Evolutionary conservation across 2,329 filamentous ascomycete species (phyloP).

Genomic region (Tolypocladium guangdongense): DNA sequence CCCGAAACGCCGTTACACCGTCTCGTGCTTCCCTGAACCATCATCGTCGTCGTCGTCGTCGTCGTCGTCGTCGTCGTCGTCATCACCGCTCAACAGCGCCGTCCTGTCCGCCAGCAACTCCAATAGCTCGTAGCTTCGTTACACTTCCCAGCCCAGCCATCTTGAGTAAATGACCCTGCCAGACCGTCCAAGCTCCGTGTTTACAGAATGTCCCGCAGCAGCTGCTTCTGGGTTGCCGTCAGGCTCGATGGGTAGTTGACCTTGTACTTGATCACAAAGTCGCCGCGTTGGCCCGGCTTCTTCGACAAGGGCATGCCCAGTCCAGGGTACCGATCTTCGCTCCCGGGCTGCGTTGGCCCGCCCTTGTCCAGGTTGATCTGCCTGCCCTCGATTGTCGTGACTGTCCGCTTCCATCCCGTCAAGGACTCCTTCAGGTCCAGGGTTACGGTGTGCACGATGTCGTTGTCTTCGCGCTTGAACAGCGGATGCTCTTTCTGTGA

Average conservation of each 20-base stretch:
- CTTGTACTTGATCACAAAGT: constrained; percentile 82
- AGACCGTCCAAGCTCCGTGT: background rate
- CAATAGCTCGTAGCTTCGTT: background rate
- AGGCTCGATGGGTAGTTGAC: constrained; percentile 82
- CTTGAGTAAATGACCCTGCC: background rate
- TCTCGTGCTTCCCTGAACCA: background rate
- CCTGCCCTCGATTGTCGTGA: constrained; percentile 87
- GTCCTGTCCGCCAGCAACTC: background rate
- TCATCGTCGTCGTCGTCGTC: constrained; percentile 1
- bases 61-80: constrained; percentile 1
- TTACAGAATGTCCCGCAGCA: constrained; percentile 68
- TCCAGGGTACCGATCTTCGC: constrained; percentile 68
- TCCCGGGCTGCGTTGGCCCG: constrained; percentile 78
- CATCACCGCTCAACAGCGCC: background rate
- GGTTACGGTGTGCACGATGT: constrained; percentile 68
- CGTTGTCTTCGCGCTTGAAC: constrained; percentile 80
- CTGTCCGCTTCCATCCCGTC: constrained; percentile 86
- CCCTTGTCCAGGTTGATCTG: constrained; percentile 68
- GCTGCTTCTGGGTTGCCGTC: constrained; percentile 66
- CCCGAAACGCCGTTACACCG: constrained; percentile 8
- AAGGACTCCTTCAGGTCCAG: constrained; percentile 87
- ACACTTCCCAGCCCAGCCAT: background rate
- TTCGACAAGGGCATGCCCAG: constrained; percentile 95
- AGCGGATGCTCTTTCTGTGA: constrained; percentile 72
- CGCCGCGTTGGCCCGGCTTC: constrained; percentile 72